Evolutionary conservation across 2,329 filamentous ascomycete species (phyloP), one percentile per base, ranked within the genome.

Genomic region (Esteya vermicola): DNA sequence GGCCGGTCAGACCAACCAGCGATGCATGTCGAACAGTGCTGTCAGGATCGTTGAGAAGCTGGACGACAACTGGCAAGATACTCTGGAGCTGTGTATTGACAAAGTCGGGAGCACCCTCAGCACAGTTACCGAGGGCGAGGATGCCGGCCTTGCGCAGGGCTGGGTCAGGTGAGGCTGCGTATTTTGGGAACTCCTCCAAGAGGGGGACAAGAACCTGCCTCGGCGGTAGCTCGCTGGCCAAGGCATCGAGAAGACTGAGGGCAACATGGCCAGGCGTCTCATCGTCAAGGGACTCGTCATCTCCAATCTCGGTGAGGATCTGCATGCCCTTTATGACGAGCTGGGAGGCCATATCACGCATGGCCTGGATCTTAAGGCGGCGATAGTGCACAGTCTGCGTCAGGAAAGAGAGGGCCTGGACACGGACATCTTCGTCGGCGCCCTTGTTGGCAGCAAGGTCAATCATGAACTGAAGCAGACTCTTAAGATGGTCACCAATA

Each of bases 61-160:
- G 78, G 43, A 95, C 70, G 43, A 96, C 78, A 50, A 84, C 70
- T 36, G 91, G 91, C 57, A 96, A 75, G 49, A 96, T 81, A 48
- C 81, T 74, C 53, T 81, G 72, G 46, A 96, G 75, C 62, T 98
- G 91, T 18, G 88, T 94, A 47, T 85, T 85, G 54, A 96, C 86
- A 62, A 96, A 98, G 59, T 98, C 91, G 14, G 91, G 91, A 23
- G 91, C 89, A 51, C 91, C 91, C 67, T 96, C 91, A 39, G 94
- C 89, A 51, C 85, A 89, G 67, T 89, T 93, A 44, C 89, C 89
- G 6, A 98, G 73, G 36, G 89, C 81, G 46, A 96, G 71, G 55
- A 96, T 91, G 61, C 84, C 88, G 40, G 89, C 88, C 61, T 89
- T 83, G 44, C 89, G 80, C 63, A 82, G 81, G 51, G 85, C 78